Evolutionary conservation across 345 rosid species (phyloP), one percentile per base, ranked within the genome.

Genomic region (Diplotaxis tenuifolia): DNA sequence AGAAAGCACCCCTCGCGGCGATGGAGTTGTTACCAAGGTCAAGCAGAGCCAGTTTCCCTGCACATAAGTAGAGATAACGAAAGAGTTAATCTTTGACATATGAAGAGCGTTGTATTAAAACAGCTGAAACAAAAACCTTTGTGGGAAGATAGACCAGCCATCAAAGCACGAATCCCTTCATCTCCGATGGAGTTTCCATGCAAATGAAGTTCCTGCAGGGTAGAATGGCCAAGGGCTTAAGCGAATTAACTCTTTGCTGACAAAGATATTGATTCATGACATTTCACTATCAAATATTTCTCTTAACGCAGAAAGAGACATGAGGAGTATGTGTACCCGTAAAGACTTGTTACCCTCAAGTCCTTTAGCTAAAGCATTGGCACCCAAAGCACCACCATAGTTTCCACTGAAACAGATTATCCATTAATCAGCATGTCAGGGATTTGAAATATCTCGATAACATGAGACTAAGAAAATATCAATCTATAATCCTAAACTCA

Each of bases 171-270:
- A 22, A 76, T 78, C 64, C 98, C 98, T 85, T 94, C 98, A 75
- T 94, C 98, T 70, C 98, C 97, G 68, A 91, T 86, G 36, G 95
- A 86, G 81, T 94, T 91, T 50, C 97, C 98, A 79, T 91, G 97
- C 82, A 94, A 80, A 80, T 91, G 91, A 83, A 94, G 97, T 82
- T 91, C 97, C 98, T 94, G 84, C 32, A 62, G 58, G 7, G 52
- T 60, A 67, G 42, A 79, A 75, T 52, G 53, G 63, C 64, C 49
- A 61, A 52, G 15, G 36, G 34, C 4, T 28, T 47, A 59, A 36
- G n/a, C 6, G 19, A 25, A 32, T 42, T 19, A 71, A 71, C 18
- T 19, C 47, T 70, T 68, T 18, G 16, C 7, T 56, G 11, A 6
- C n/a, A 28, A 16, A 49, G 55, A 25, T 8, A 63, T 29, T 22